Evolutionary conservation across 2,329 filamentous ascomycete species (phyloP).

Genomic region (Whalleya microplaca): DNA sequence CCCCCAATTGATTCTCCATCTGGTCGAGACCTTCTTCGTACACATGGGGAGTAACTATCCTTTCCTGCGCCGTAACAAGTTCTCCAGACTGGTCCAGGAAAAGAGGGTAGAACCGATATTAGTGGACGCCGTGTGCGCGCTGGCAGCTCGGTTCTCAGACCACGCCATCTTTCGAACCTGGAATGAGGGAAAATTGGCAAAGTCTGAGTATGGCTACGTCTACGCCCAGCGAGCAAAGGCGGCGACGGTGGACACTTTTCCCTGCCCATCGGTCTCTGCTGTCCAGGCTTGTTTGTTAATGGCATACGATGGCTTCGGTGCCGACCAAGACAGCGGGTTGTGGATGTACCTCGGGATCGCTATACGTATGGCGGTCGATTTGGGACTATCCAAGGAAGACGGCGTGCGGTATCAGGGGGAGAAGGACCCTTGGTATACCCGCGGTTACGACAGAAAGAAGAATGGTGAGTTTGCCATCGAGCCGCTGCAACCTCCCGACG

Average conservation of each 20-base stretch:
- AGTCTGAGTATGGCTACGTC: conserved; percentile 72
- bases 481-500: conserved; percentile 46
- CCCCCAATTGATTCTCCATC: conserved; percentile 73
- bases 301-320: conserved; percentile 88
- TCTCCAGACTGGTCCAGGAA: conserved; percentile 75
- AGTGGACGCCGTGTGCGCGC: conserved; percentile 82
- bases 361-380: conserved; percentile 80
- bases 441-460: conserved; percentile 46
- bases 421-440: conserved; percentile 53
- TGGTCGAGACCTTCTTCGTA: conserved; percentile 80
- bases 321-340: conserved; percentile 83
- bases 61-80: conserved; percentile 74
- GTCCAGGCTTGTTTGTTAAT: conserved; percentile 83
- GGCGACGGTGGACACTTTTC: conserved; percentile 81
- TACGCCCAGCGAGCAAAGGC: conserved; percentile 83
- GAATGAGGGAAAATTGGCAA: conserved; percentile 51
- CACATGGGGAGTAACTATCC: conserved; percentile 86
- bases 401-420: conserved; percentile 68
- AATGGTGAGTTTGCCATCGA: conserved; percentile 31
- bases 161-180: conserved; percentile 55
- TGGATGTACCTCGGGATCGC: conserved; percentile 94
- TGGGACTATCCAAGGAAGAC: conserved; percentile 81
- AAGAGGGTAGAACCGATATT: conserved; percentile 83
- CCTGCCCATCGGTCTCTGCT: conserved; percentile 80
- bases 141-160: conserved; percentile 80